A percentile compares a stretch with the other conserved stretches of the same genome.
phyloP scores from a whole-genome alignment of 2,329 filamentous ascomycete species.

The Metarhizium sp. region DNA sequence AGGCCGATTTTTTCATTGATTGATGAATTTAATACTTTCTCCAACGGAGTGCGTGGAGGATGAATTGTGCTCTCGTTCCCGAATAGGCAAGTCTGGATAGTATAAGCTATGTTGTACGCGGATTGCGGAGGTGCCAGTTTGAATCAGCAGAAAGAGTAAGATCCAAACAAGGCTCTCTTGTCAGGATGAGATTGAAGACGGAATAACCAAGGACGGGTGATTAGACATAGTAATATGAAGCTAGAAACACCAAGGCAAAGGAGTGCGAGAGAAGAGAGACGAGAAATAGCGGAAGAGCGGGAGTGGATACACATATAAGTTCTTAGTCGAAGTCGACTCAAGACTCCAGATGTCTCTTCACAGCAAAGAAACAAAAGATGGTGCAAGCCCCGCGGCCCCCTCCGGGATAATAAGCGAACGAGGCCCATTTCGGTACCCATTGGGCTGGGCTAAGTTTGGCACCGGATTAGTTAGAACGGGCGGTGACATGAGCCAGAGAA shows the following conservation, averaged over 20 bases:
- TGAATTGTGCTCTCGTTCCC: background rate
- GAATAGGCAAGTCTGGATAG: background rate
- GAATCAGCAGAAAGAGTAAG: background rate
- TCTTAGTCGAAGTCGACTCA: slow-evolving; percentile 8
- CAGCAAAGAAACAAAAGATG: slow-evolving; percentile 1
- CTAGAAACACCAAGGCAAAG: background rate
- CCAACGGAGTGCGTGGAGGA: background rate
- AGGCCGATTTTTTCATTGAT: background rate
- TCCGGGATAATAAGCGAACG: slow-evolving; percentile 4
- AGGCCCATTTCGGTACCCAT: slow-evolving; percentile 11
- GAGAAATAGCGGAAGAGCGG: slow-evolving; percentile 14
- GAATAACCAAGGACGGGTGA: background rate
- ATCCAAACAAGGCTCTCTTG: background rate
- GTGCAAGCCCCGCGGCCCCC: slow-evolving; percentile 2
- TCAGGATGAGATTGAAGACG: background rate
- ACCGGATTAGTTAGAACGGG: slow-evolving; percentile 23
- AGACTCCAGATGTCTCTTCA: background rate
- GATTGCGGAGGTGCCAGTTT: background rate
- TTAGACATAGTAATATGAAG: background rate
- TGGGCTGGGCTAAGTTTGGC: slow-evolving; percentile 12
- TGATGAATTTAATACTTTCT: background rate
- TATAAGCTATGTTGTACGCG: background rate
- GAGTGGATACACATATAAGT: slow-evolving; percentile 23
- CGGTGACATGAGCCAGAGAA: slow-evolving; percentile 22
- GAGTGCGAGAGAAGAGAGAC: slow-evolving; percentile 9